Conservation (phyloP, 2,329 filamentous ascomycete genomes). For the Thermoascus crustaceus region DNA sequence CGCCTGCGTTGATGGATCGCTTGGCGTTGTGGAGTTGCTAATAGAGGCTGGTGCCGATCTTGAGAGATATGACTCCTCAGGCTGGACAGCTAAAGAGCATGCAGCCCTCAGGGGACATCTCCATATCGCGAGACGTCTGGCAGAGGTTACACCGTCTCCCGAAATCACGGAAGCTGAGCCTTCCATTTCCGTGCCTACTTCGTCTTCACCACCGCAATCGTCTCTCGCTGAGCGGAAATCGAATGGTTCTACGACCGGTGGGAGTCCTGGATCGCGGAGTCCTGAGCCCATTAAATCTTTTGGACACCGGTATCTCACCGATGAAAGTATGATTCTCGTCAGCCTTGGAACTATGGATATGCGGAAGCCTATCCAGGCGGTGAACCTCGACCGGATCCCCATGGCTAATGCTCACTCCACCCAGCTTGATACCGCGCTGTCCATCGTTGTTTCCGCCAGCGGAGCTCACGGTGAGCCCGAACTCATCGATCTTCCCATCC, state of each 20-base stretch:
- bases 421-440: conserved; percentile 87
- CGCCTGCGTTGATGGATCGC: conserved; percentile 79
- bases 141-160: conserved; percentile 44
- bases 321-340: conserved; percentile 83
- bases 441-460: conserved; percentile 77
- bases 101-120: conserved; percentile 85
- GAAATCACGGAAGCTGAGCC: conserved; percentile 26
- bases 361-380: conserved; percentile 69
- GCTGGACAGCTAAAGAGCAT: conserved; percentile 92
- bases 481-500: conserved; percentile 83
- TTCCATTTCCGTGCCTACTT: conserved; percentile 23
- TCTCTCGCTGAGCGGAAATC: conserved; percentile 38
- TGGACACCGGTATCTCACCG: conserved; percentile 85
- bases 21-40: conserved; percentile 66
- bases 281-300: conserved; percentile 87
- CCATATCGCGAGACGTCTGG: conserved; percentile 63
- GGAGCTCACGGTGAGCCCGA: conserved; percentile 81
- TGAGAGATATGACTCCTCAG: conserved; percentile 69
- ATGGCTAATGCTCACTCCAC: conserved; percentile 82
- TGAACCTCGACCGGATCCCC: conserved; percentile 81
- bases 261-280: conserved; percentile 25
- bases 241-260: conserved; percentile 36
- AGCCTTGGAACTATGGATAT: conserved; percentile 93
- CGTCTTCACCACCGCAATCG: conserved; percentile 25
- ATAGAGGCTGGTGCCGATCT: conserved; percentile 70